Evolutionary conservation across 163 green algal genomes (phyloP), one percentile per base, ranked within the genome.

Genomic region (Scenedesmus sp.): DNA sequence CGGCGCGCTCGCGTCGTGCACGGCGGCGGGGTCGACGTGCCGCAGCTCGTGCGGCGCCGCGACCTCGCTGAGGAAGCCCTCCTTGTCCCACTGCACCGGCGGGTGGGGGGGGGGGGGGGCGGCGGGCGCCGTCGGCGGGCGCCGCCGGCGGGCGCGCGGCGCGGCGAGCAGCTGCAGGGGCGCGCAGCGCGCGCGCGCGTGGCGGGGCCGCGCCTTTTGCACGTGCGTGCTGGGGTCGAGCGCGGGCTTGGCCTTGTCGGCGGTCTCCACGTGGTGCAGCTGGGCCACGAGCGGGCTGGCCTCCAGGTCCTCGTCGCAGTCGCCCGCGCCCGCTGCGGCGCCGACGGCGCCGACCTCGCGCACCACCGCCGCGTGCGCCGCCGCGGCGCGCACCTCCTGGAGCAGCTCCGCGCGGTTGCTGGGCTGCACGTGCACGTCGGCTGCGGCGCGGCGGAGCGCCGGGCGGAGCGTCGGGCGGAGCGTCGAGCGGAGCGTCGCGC

Each of bases 21-120:
- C 15, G 44, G 56, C 28, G 14, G 15, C 36, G 17, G 60, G 60
- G 13, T 64, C 31, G 2, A 81, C 74, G 18, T 73, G 63, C 60
- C 44, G 63, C 60, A 81, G 74, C 26, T 5, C 5, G 36, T 81
- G 48, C 13, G 60, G 62, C 6, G 22, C 34, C 5, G 33, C 2
- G 10, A 81, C 74, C 63, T 81, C 74, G 6, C 70, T 22, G n/a
- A 75, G 75, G 75, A 82, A 82, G 17, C 48, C 75, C 20, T 66
- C 14, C 42, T 76, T 82, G 75, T 82, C 63, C 62, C 62, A 76
- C 75, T 82, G 75, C 75, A 63, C 24, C n/a, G n/a, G n/a, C n/a
- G n/a, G n/a, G n/a, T n/a, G n/a, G n/a, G n/a, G n/a, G n/a, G n/a
- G n/a, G n/a, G 18, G 18, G 17, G 18, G 48, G n/a, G n/a, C n/a